A percentile compares a stretch with the other conserved stretches of the same genome.
phyloP scores from a whole-genome alignment of 495 filamentous ascomycete species.

The Xylaria palmicola region DNA sequence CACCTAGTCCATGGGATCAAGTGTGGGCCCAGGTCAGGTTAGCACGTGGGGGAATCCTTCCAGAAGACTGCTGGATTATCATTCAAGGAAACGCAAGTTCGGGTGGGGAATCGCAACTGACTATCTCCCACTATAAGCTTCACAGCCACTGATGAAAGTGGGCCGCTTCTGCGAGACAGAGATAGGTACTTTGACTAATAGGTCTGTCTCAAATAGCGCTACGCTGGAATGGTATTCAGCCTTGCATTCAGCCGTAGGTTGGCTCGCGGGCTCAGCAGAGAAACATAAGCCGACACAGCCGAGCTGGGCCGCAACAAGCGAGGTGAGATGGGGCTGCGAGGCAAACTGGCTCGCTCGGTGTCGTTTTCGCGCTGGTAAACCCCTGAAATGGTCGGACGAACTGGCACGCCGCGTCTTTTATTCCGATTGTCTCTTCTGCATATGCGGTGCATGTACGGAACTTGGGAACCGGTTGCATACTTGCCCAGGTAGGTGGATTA shows the following conservation, averaged over 20 bases:
- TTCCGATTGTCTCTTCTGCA: too few relatives aligned
- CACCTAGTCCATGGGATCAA: not conserved
- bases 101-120: too few relatives aligned
- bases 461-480: too few relatives aligned
- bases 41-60: constrained; percentile 6
- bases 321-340: too few relatives aligned
- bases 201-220: not conserved
- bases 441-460: too few relatives aligned
- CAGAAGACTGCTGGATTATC: constrained; percentile 8
- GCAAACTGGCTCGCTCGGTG: not conserved
- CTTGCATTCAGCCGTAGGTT: constrained; percentile 6
- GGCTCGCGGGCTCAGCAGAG: not conserved
- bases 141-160: constrained; percentile 4
- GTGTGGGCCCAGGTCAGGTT: not conserved
- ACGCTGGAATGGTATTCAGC: not conserved
- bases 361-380: too few relatives aligned
- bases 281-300: not conserved
- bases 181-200: not conserved
- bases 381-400: not conserved
- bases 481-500: too few relatives aligned
- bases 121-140: not conserved
- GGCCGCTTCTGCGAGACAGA: not conserved
- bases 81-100: not conserved
- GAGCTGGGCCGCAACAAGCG: not conserved
- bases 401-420: too few relatives aligned